Percentiles rank a stretch among this genome's conserved stretches.
Conservation (phyloP, 371 early-diverging fungal genomes). For the Dentiscutata heterogama region DNA sequence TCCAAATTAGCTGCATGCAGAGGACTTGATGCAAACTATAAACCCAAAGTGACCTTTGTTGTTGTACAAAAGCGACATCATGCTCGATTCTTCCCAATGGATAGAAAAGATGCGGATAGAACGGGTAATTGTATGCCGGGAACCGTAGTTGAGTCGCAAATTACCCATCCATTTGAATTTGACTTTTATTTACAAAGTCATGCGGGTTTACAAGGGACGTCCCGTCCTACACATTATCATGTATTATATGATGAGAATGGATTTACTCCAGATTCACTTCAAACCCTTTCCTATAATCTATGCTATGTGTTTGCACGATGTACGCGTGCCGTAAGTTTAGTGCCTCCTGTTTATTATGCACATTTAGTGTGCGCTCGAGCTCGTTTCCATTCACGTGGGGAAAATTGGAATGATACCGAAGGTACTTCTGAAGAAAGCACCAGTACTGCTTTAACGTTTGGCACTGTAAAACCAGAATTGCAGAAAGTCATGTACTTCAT, state of each 20-base stretch:
- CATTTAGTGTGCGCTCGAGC: slow-evolving; percentile 86
- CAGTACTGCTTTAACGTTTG: slow-evolving; percentile 48
- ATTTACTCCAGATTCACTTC: slow-evolving; percentile 72
- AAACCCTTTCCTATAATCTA: slow-evolving; percentile 78
- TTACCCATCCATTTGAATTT: slow-evolving; percentile 85
- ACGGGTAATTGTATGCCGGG: slow-evolving; percentile 91
- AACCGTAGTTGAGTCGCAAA: slow-evolving; percentile 88
- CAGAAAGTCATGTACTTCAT: slow-evolving; percentile 49
- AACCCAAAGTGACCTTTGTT: slow-evolving; percentile 83
- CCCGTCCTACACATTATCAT: slow-evolving; percentile 86
- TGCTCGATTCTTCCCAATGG: slow-evolving; percentile 90
- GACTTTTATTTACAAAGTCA: slow-evolving; percentile 94
- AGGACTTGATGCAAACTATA: slow-evolving; percentile 66
- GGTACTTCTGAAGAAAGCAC: background rate
- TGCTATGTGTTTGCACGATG: slow-evolving; percentile 88
- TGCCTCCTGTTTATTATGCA: slow-evolving; percentile 87
- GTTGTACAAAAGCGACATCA: slow-evolving; percentile 93
- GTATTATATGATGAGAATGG: slow-evolving; percentile 82
- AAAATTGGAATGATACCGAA: slow-evolving; percentile 15
- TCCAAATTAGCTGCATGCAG: slow-evolving; percentile 65
- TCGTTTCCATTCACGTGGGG: slow-evolving; percentile 73
- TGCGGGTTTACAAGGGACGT: slow-evolving; percentile 85
- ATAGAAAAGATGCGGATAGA: slow-evolving; percentile 65
- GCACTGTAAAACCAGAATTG: slow-evolving; percentile 56
- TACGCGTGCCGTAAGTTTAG: slow-evolving; percentile 84